Conservation (phyloP, 805 yeast genomes). For the Wickerhamomyces tratensis region DNA sequence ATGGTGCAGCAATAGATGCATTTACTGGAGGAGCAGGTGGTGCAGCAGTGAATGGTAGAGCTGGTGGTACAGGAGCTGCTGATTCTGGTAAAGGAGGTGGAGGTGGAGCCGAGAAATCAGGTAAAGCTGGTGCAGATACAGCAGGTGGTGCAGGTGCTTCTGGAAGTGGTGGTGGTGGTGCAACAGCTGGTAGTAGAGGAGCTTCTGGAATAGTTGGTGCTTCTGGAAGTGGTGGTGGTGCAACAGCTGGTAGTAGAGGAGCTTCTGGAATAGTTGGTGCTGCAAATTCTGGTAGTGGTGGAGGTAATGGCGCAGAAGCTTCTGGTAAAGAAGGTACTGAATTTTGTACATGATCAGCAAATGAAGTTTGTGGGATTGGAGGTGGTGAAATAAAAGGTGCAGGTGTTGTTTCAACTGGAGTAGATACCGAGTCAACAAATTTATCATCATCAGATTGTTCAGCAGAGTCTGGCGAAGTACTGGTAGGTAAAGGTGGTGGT, state of each 20-base stretch:
- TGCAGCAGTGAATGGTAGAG: conserved; percentile 10
- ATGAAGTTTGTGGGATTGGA: conserved; percentile 20
- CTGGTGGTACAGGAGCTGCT: conserved; percentile 2
- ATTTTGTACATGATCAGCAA: neutral
- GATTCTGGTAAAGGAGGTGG: conserved; percentile 11
- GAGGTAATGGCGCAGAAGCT: conserved; percentile 21
- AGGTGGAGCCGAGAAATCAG: conserved; percentile 2
- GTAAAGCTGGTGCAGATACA: conserved; percentile 22
- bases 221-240: conserved; percentile 28
- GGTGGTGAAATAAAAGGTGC: conserved; percentile 11
- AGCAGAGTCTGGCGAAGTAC: conserved; percentile 15
- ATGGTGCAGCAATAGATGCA: conserved; percentile 4
- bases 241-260: conserved; percentile 1
- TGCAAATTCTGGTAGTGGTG: conserved; percentile 16
- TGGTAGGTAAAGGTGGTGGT: conserved; percentile 20
- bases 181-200: conserved; percentile 9
- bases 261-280: conserved; percentile 15
- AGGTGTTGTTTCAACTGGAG: conserved; percentile 15
- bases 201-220: conserved; percentile 23
- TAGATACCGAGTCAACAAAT: conserved; percentile 7
- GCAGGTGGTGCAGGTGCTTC: conserved; percentile 25
- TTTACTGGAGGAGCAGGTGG: conserved; percentile 14
- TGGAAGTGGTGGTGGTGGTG: conserved; percentile 24
- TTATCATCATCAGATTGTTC: conserved; percentile 11
- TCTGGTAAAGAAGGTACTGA: conserved; percentile 24